Conservation (phyloP, 2,329 filamentous ascomycete species). For the Alternaria triticimaculans region DNA sequence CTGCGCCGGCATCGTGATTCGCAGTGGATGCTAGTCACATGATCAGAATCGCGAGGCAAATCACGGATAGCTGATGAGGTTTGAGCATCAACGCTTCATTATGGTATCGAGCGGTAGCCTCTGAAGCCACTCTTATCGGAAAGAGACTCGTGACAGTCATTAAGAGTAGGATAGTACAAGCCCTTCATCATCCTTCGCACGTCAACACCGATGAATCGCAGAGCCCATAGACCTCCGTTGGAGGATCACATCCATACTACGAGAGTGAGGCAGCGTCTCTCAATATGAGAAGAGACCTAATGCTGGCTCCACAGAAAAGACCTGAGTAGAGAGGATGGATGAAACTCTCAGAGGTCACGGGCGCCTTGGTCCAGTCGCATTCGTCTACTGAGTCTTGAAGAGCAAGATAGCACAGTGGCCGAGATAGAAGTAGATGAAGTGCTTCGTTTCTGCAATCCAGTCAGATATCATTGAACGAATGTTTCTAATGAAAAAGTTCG, state of each 20-base stretch:
- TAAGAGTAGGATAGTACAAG: slow-evolving; percentile 12
- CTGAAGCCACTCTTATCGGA: slow-evolving; percentile 24
- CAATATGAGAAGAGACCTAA: slow-evolving; percentile 7
- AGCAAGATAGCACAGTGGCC: slow-evolving; percentile 97
- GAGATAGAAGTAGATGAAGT: slow-evolving; percentile 99
- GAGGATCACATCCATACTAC: background rate
- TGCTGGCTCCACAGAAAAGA: background rate
- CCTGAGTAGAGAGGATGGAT: slow-evolving; percentile 1
- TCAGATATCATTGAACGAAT: slow-evolving; percentile 16
- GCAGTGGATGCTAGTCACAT: background rate
- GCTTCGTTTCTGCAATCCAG: slow-evolving; percentile 80
- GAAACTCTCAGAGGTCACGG: slow-evolving; percentile 5
- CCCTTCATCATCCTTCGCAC: background rate
- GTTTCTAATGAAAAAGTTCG: background rate
- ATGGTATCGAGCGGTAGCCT: slow-evolving; percentile 15
- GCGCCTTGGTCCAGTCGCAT: slow-evolving; percentile 8
- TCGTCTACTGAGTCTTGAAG: slow-evolving; percentile 89
- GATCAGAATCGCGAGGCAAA: background rate
- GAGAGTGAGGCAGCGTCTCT: background rate
- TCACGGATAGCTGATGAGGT: background rate
- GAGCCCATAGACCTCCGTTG: slow-evolving; percentile 5
- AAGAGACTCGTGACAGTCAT: slow-evolving; percentile 36
- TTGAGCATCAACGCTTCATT: slow-evolving; percentile 16
- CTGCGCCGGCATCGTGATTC: background rate
- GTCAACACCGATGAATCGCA: slow-evolving; percentile 3